Conservation (phyloP, 768 basidiomycete species). For the Tephrocybe rancida region DNA sequence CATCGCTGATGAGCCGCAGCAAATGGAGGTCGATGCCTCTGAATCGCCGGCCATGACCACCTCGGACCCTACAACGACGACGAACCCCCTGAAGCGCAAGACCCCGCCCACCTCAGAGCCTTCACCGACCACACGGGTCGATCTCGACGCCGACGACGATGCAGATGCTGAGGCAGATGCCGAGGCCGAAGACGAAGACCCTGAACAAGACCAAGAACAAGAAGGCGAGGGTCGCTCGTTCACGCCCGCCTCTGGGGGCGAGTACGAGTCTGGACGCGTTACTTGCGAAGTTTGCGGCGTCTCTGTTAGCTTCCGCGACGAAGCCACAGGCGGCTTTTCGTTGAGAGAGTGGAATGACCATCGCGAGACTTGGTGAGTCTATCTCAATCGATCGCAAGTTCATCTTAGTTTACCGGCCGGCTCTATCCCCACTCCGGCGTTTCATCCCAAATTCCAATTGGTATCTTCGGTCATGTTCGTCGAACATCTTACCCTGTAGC, state of each 20-base stretch:
- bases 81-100: slow-evolving; percentile 27
- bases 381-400: neutral
- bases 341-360: slow-evolving; percentile 73
- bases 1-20: no score
- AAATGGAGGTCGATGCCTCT: no score
- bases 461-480: neutral
- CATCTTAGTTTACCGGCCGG: no score
- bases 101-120: slow-evolving; percentile 13
- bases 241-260: slow-evolving; percentile 28
- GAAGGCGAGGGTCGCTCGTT: slow-evolving; percentile 15
- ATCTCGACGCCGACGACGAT: neutral
- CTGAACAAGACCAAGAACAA: slow-evolving; percentile 6
- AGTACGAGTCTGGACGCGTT: slow-evolving; percentile 69
- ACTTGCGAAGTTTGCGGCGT: slow-evolving; percentile 66
- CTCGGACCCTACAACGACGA: neutral
- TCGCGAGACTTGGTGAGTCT: slow-evolving; percentile 54
- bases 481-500: neutral
- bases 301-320: slow-evolving; percentile 69
- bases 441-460: no score
- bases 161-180: neutral
- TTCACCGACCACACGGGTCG: neutral
- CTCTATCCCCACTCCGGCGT: no score
- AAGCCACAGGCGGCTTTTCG: slow-evolving; percentile 62
- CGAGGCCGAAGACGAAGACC: neutral
- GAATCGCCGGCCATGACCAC: neutral